phyloP scores from a whole-genome alignment of 495 filamentous ascomycete species.

The Hypoxylon fragiforme region DNA sequence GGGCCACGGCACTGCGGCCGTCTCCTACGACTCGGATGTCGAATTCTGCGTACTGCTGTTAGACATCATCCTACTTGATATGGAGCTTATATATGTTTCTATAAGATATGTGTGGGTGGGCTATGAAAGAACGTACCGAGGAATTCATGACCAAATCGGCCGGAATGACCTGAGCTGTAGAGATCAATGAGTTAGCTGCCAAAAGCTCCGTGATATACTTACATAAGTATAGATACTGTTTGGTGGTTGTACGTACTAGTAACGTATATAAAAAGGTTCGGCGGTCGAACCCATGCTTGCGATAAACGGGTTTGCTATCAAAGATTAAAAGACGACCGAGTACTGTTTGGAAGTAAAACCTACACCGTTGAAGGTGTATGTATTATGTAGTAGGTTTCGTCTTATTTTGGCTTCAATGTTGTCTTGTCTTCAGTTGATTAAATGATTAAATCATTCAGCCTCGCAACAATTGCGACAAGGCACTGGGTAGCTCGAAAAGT shows the following conservation, averaged over 20 bases:
- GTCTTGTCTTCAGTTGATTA: no score
- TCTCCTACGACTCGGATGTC: constrained; percentile 93
- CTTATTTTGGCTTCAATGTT: not conserved
- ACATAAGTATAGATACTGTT: no score
- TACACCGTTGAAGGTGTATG: no score
- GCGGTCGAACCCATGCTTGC: constrained; percentile 29
- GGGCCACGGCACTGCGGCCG: constrained; percentile 89
- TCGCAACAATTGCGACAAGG: constrained; percentile 13
- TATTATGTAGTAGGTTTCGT: constrained; percentile 2
- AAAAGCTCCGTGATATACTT: not conserved
- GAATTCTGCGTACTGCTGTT: constrained; percentile 70
- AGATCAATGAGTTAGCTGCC: constrained; percentile 33
- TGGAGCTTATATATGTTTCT: no score
- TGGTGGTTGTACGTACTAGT: constrained; percentile 71
- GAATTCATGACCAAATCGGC: constrained; percentile 98
- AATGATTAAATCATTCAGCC: no score
- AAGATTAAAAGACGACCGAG: no score
- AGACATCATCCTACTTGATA: constrained; percentile 14
- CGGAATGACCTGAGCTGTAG: constrained; percentile 90
- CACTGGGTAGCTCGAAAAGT: constrained; percentile 31
- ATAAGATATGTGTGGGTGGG: no score
- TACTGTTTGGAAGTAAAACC: no score
- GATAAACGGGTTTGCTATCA: not conserved
- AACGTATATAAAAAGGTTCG: constrained; percentile 94
- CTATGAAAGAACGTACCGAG: constrained; percentile 64